These are phyloP conservation scores for Sporothrix globosa DNA, from an alignment of 2,329 filamentous ascomycete genomes.

Conservation along the genomic window DNA sequence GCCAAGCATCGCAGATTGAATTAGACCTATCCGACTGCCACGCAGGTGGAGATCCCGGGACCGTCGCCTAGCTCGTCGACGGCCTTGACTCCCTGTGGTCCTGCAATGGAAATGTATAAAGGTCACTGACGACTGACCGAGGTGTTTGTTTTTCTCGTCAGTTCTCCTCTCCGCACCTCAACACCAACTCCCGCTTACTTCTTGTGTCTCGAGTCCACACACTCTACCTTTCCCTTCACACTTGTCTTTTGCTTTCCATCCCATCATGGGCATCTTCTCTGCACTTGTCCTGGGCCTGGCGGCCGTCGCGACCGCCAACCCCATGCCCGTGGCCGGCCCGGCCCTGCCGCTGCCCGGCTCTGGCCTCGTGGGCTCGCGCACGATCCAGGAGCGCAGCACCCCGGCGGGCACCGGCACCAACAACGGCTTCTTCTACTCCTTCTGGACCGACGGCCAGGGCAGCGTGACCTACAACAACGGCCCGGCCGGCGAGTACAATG, in stretches of 20 bases:
- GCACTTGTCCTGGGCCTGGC: neutral
- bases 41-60: neutral
- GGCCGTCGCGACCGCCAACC: neutral
- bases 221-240: neutral
- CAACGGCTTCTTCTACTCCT: conserved; percentile 52
- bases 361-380: neutral
- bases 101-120: neutral
- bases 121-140: neutral
- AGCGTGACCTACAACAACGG: conserved; percentile 50
- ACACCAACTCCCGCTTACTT: too few relatives aligned
- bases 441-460: conserved; percentile 49
- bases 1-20: neutral
- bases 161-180: too few relatives aligned
- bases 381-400: conserved; percentile 6
- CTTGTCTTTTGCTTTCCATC: too few relatives aligned
- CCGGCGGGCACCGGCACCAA: conserved; percentile 39
- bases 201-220: too few relatives aligned
- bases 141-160: too few relatives aligned
- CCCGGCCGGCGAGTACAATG: conserved; percentile 47
- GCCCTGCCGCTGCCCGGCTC: neutral
- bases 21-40: neutral
- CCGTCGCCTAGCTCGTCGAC: neutral
- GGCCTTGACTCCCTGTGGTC: too few relatives aligned
- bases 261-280: neutral
- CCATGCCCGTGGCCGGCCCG: neutral